Base-by-base conservation (phyloP, 2,329 filamentous ascomycete species). In the Rhinocladiella mackenziei region DNA sequence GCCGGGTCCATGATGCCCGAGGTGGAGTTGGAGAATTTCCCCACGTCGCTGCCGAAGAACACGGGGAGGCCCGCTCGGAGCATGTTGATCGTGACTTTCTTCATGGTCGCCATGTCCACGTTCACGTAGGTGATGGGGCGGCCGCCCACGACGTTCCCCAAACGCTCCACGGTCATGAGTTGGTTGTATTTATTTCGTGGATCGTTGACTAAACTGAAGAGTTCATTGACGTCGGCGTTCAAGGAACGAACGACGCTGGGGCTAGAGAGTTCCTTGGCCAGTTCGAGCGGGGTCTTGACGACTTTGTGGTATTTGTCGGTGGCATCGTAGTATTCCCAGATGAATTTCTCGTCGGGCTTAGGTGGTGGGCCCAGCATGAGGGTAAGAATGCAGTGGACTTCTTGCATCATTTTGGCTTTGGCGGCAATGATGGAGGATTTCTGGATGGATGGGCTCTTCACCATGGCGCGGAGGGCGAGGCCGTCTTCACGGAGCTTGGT, bases 41-140 rank as follows among this genome's bases (percentile, higher is more conserved):
- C 88, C 0, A 94, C 88, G 58, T 95, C 89, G 38, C 78, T 84
- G 44, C 89, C 89, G 62, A 95, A 94, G 74, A 94, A 94, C 38
- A 94, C 78, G 7, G 89, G 88, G 4, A 86, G 68, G 1, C 86
- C 87, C 8, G 81, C 80, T 59, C 80, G 77, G 36, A 94, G 77
- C 86, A 89, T 92, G 20, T 77, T 72, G 36, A 94, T 78, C 56
- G 83, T 85, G 0, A 84, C 81, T 1, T 69, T 61, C 65, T 94
- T 94, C 55, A 94, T 80, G 0, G 77, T 75, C 1, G 65, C 53
- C 73, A 89, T 89, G 48, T 82, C 74, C 11, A 92, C 86, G 61
- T 94, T 94, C 59, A 94, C 78, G 61, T 94, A 94, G 6, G 80
- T 85, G 40, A 94, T 76, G 3, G 78, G 77, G 6, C 83, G 76